These are phyloP conservation scores for Persicaria maculosa DNA, from an alignment of 148 eudicot species.

Conservation along the genomic window DNA sequence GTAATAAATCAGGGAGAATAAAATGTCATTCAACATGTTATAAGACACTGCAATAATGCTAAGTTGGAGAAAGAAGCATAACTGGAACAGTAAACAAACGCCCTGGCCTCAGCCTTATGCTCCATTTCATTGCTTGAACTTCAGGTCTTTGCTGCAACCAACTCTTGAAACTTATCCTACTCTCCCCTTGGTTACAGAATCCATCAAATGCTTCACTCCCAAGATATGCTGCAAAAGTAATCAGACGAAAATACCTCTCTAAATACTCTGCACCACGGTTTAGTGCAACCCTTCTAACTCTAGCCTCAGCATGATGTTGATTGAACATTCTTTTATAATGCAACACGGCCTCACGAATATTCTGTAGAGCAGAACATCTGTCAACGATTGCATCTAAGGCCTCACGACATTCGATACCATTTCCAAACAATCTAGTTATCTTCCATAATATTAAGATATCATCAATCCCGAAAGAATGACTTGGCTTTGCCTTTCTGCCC, in stretches of 20 bases:
- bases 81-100: constrained; percentile 92
- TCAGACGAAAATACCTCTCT: constrained; percentile 88
- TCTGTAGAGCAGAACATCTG: constrained; percentile 93
- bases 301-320: constrained; percentile 82
- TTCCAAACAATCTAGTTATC: constrained; percentile 90
- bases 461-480: constrained; percentile 77
- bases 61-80: constrained; percentile 23
- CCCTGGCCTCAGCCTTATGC: constrained; percentile 90
- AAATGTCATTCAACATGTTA: constrained; percentile 5
- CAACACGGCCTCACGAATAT: constrained; percentile 88
- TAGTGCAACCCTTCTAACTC: constrained; percentile 84
- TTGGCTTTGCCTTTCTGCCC: constrained; percentile 29
- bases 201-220: constrained; percentile 97
- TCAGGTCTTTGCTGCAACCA: constrained; percentile 92
- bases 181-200: constrained; percentile 69
- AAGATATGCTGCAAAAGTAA: constrained; percentile 95
- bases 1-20: neutral
- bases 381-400: constrained; percentile 90
- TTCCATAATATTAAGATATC: constrained; percentile 91
- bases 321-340: constrained; percentile 69
- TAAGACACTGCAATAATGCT: neutral
- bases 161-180: constrained; percentile 71
- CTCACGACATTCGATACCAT: constrained; percentile 91
- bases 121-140: constrained; percentile 98
- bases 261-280: constrained; percentile 95